Evolutionary conservation across 176 grass and related monocot species (phyloP), one percentile per base, ranked within the genome.

Genomic region (Ensete ventricosum): DNA sequence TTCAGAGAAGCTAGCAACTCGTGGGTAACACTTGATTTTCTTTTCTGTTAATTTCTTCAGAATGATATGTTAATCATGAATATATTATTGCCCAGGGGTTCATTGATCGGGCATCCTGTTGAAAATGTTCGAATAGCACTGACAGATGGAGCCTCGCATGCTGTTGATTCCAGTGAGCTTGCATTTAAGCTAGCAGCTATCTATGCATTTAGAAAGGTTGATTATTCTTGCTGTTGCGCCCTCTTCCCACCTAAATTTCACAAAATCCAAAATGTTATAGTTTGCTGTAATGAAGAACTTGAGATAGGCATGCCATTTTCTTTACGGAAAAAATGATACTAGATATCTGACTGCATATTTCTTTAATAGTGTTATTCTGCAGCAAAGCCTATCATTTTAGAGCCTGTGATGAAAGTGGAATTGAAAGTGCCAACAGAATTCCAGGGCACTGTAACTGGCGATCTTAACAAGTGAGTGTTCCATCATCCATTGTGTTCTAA

Each of bases 131-230:
- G 88, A 83, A 76, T 98, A 84, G 86, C 87, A 9, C 69, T 98
- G 54, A 93, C 88, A 60, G 95, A 98, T 82, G 95, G 95, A 53
- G 90, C 90, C 70, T 91, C 95, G 58, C 95, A 98, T 85, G 82
- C 84, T 43, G 95, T 98, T 73, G 95, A 98, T 91, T 98, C 95
- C 34, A 98, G 95, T 72, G 95, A 98, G 75, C 90, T 98, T 85
- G 90, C 95, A 72, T 98, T 98, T 75, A 98, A 98, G 76, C 76
- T 98, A 50, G 95, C 95, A 55, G 55, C 95, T 72, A 98, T 98
- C 71, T 98, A 98, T 91, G 95, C 95, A 85, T 91, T 99, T 74
- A 91, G 95, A 91, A 88, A 99, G 88, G 95, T 99, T 68, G 57
- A 53, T 9, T 57, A 10, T 66, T 53, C 11, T 76, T 25, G 72